Conservation (phyloP, 805 yeast genomes). For the Candida saitoana region DNA sequence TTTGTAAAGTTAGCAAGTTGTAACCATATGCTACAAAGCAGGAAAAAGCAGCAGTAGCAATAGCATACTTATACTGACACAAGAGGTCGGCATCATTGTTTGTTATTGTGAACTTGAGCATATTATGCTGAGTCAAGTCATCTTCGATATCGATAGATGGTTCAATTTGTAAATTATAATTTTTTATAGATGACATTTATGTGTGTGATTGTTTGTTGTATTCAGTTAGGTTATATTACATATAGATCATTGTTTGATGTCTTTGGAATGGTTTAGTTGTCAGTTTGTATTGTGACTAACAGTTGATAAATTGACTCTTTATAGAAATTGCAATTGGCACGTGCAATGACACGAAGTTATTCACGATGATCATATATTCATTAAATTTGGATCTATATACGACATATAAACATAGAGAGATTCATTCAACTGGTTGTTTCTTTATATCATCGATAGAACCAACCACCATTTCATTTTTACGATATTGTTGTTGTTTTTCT, state of each 20-base stretch:
- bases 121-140: constrained; percentile 6
- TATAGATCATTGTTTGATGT: constrained; percentile 10
- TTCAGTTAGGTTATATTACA: constrained; percentile 5
- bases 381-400: too few relatives aligned
- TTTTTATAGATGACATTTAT: constrained; percentile 28
- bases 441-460: constrained; percentile 44
- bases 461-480: constrained; percentile 68
- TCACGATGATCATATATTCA: not conserved
- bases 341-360: not conserved
- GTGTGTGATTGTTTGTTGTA: constrained; percentile 2
- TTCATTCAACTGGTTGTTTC: constrained; percentile 13
- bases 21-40: not conserved
- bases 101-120: constrained; percentile 14
- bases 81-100: not conserved
- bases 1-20: not conserved
- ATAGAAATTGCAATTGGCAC: not conserved
- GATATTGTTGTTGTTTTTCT: constrained; percentile 50
- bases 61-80: not conserved
- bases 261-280: not conserved
- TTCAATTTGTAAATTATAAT: constrained; percentile 24
- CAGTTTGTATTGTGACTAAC: not conserved
- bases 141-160: constrained; percentile 15
- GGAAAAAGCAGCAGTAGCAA: not conserved
- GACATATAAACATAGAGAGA: too few relatives aligned
- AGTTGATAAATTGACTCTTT: not conserved